Evolutionary conservation across 164 flowering plant genomes (phyloP).

Genomic region (Magnolia officinalis): DNA sequence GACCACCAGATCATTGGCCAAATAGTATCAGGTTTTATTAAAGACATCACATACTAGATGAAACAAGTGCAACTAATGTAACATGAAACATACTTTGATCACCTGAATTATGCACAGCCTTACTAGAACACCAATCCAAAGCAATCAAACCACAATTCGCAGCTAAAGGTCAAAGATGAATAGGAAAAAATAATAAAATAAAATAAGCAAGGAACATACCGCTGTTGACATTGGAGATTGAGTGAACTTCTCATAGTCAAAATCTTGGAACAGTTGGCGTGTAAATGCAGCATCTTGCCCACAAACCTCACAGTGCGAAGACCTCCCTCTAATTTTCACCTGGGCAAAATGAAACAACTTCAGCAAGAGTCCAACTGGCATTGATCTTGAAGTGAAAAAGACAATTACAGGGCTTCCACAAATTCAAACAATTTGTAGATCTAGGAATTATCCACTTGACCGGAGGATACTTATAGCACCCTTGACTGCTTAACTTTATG

Average conservation of each 20-base stretch:
- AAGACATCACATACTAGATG: neutral
- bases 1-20: no score
- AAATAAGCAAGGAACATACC: slow-evolving; percentile 29
- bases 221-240: slow-evolving; percentile 52
- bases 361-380: neutral
- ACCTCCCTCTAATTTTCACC: slow-evolving; percentile 90
- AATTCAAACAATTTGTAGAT: no score
- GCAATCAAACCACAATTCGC: no score
- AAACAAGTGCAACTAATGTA: neutral
- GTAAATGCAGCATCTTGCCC: slow-evolving; percentile 62
- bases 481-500: neutral
- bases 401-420: no score
- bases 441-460: neutral
- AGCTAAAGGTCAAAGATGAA: neutral
- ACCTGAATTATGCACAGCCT: no score
- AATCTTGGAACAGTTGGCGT: slow-evolving; percentile 43
- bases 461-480: neutral
- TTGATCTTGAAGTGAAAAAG: neutral
- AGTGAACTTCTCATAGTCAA: slow-evolving; percentile 90
- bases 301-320: slow-evolving; percentile 71
- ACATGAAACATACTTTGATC: neutral
- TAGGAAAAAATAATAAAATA: neutral
- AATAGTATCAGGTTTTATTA: neutral
- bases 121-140: no score
- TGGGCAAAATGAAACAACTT: slow-evolving; percentile 17